phyloP scores from a whole-genome alignment of 2,329 filamentous ascomycete species.

The Phialemonium atrogriseum region DNA sequence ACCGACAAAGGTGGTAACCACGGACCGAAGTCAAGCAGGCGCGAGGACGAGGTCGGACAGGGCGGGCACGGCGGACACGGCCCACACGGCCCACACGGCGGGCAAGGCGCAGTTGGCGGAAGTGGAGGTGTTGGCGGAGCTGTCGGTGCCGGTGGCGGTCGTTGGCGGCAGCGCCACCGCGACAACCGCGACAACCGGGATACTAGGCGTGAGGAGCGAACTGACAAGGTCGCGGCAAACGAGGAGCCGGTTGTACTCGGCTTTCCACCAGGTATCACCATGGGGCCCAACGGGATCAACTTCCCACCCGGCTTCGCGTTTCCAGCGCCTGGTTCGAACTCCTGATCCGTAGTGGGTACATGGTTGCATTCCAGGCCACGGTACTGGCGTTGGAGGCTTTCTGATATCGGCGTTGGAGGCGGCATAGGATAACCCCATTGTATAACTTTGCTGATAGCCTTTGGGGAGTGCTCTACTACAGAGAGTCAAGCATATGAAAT shows the following conservation, averaged over 20 bases:
- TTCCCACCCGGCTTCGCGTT: slow-evolving; percentile 38
- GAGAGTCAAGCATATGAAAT: no score
- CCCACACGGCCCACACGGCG: slow-evolving; percentile 8
- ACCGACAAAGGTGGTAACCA: slow-evolving; percentile 58
- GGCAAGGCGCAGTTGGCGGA: slow-evolving; percentile 16
- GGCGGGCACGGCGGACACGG: slow-evolving; percentile 10
- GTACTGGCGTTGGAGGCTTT: no score
- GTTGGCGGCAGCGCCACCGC: slow-evolving; percentile 15
- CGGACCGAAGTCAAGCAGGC: slow-evolving; percentile 54
- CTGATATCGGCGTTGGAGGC: no score
- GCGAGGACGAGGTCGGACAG: slow-evolving; percentile 21
- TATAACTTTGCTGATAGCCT: no score
- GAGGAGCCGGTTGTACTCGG: slow-evolving; percentile 23
- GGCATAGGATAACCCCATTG: no score
- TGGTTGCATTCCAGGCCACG: no score
- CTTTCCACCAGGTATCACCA: slow-evolving; percentile 34
- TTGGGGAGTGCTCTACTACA: no score
- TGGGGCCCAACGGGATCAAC: slow-evolving; percentile 39
- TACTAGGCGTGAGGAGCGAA: slow-evolving; percentile 8
- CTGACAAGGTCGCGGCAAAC: slow-evolving; percentile 8
- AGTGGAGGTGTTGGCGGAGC: slow-evolving; percentile 8
- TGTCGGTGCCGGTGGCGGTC: slow-evolving; percentile 10
- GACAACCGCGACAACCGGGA: slow-evolving; percentile 18
- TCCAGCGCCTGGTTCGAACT: no score
- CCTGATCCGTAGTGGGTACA: no score